Base-by-base conservation (phyloP, 148 eudicot species). In the Fallopia convolvulus region DNA sequence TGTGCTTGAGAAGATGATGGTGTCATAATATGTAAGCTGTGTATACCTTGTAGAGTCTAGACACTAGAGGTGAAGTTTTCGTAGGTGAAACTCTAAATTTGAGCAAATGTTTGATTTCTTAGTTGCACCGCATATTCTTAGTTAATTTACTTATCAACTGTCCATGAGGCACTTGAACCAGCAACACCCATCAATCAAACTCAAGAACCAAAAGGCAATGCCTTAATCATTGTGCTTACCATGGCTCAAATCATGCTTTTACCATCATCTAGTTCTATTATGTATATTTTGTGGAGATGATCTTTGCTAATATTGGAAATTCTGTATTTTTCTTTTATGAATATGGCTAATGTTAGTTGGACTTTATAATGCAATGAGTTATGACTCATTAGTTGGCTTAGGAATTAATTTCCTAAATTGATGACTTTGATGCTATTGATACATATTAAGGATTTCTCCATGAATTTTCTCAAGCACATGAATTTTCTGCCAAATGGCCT, bases 381-480 rank as follows among this genome's bases (percentile, higher is more conserved):
- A 63, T 63, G 6, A 15, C 15, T 7, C 18, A 63, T 63, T 32
- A 33, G 4, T 68, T 2, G 17, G 20, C 72, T 68, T 36, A 12
- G 6, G 11, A 15, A 17, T 68, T 33, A 68, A 26, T 14, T 36
- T 33, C 44, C 40, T 11, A 17, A 68, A 39, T 68, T 68, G 21
- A 33, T 33, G 39, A 33, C 39, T 33, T 33, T 33, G 39, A 36
- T 17, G 17, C 46, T 68, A 8, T 68, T 68, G 72, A 6, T 77
- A 87, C 91, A 95, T 97, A 74, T 95, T 17, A 92, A 82, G 81
- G 79, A 79, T 80, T 77, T 91, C 66, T n/a, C n/a, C n/a, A n/a
- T n/a, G n/a, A n/a, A n/a, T n/a, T n/a, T n/a, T n/a, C n/a, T n/a
- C n/a, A n/a, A n/a, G n/a, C n/a, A n/a, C n/a, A n/a, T n/a, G n/a